Conservation (phyloP, 2,329 filamentous ascomycete species). For the Dactylellina drechsleri region DNA sequence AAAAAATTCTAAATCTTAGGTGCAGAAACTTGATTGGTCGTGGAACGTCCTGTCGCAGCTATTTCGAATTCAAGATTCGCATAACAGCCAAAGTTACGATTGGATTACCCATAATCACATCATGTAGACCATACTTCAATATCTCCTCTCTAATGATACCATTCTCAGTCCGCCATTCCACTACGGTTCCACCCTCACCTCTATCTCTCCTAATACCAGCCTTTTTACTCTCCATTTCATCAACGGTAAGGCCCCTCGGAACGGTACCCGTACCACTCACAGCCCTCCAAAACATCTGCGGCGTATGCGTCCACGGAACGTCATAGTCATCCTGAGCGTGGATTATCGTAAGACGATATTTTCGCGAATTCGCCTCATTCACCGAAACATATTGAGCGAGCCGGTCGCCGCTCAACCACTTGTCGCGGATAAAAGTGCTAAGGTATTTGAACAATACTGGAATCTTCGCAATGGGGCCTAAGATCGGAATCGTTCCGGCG, state of each 20-base stretch:
- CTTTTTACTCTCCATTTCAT: conserved; percentile 65
- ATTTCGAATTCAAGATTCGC: conserved; percentile 62
- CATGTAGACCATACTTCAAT: conserved; percentile 68
- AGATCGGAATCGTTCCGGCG: conserved; percentile 67
- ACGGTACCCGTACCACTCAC: conserved; percentile 65
- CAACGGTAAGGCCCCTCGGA: conserved; percentile 61
- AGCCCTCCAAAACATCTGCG: conserved; percentile 68
- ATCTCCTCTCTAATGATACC: conserved; percentile 69
- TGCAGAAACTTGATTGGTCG: no score
- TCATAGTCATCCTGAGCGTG: conserved; percentile 68
- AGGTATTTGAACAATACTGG: conserved; percentile 65
- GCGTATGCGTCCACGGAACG: conserved; percentile 66
- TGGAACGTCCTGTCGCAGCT: not conserved
- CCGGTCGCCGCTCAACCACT: conserved; percentile 67
- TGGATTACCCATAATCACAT: conserved; percentile 70
- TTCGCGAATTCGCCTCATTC: conserved; percentile 59
- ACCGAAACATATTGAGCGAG: conserved; percentile 64
- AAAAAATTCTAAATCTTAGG: not conserved
- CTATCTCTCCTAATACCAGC: conserved; percentile 61
- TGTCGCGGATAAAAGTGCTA: conserved; percentile 65
- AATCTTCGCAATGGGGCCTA: conserved; percentile 66
- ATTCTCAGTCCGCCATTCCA: conserved; percentile 64
- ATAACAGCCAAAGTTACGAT: conserved; percentile 67
- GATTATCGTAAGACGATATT: conserved; percentile 66
- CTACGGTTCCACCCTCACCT: conserved; percentile 66